Evolutionary conservation across 768 basidiomycete species (phyloP).

Genomic region (Dendrothele bispora): DNA sequence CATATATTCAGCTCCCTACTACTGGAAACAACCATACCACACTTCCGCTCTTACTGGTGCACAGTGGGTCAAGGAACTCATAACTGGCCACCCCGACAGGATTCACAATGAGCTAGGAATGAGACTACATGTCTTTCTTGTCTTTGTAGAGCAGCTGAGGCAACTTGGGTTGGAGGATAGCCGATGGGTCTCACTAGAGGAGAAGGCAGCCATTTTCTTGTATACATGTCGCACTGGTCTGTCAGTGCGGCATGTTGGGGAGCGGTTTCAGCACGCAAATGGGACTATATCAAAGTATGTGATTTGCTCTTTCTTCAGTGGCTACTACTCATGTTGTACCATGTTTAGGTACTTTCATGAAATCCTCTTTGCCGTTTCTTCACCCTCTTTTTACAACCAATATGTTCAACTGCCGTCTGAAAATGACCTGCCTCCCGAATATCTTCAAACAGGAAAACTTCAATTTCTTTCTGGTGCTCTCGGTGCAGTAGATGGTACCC

Average conservation of each 20-base stretch:
- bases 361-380: background rate
- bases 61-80: conserved; percentile 17
- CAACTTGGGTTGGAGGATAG: background rate
- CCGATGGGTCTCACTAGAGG: conserved; percentile 8
- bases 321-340: background rate
- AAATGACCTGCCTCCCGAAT: background rate
- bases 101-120: conserved; percentile 17
- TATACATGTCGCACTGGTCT: conserved; percentile 22
- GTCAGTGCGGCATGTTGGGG: conserved; percentile 25
- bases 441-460: conserved; percentile 16
- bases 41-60: conserved; percentile 15
- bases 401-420: conserved; percentile 3
- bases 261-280: conserved; percentile 28
- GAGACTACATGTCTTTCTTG: conserved; percentile 13
- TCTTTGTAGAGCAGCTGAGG: conserved; percentile 8
- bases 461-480: conserved; percentile 23
- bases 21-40: conserved; percentile 14
- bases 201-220: conserved; percentile 27
- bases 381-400: conserved; percentile 5
- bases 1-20: conserved; percentile 1
- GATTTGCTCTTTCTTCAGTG: conserved; percentile 3
- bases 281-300: conserved; percentile 30
- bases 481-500: conserved; percentile 25
- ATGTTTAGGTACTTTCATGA: conserved; percentile 1
- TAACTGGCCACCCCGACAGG: conserved; percentile 14